phyloP scores from a whole-genome alignment of 352 stramenopile genomes.

The Albugo laibachii region DNA sequence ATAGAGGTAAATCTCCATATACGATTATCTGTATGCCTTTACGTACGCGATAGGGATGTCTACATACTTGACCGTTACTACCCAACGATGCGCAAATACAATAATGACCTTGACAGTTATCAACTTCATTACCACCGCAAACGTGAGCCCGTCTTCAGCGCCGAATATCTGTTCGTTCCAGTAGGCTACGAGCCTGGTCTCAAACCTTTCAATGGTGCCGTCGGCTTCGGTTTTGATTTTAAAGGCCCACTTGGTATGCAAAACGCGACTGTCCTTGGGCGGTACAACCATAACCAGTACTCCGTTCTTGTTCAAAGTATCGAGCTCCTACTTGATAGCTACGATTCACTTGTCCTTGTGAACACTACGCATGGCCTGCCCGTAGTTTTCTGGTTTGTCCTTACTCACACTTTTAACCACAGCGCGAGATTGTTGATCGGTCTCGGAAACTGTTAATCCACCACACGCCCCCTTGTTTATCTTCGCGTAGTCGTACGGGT shows the following conservation, averaged over 20 bases:
- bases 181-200: slow-evolving; percentile 7
- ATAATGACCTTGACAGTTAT: slow-evolving; percentile 1
- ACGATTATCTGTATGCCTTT: neutral
- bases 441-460: no score
- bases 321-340: neutral
- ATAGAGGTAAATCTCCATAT: slow-evolving; percentile 3
- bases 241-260: slow-evolving; percentile 12
- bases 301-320: neutral
- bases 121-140: slow-evolving; percentile 15
- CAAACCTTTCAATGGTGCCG: slow-evolving; percentile 6
- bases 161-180: slow-evolving; percentile 8
- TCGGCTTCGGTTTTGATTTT: slow-evolving; percentile 9
- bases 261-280: neutral
- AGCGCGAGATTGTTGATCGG: no score
- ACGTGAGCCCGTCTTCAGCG: slow-evolving; percentile 6
- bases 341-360: neutral
- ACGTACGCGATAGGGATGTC: slow-evolving; percentile 5
- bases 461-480: no score
- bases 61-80: neutral
- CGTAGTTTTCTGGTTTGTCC: neutral
- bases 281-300: neutral
- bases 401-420: no score
- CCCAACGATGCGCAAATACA: neutral
- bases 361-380: neutral
- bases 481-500: no score